A percentile compares a stretch with the other conserved stretches of the same genome.
Evolutionary conservation across 768 basidiomycete genomes (phyloP).

Genomic region (Dioszegia hungarica): DNA sequence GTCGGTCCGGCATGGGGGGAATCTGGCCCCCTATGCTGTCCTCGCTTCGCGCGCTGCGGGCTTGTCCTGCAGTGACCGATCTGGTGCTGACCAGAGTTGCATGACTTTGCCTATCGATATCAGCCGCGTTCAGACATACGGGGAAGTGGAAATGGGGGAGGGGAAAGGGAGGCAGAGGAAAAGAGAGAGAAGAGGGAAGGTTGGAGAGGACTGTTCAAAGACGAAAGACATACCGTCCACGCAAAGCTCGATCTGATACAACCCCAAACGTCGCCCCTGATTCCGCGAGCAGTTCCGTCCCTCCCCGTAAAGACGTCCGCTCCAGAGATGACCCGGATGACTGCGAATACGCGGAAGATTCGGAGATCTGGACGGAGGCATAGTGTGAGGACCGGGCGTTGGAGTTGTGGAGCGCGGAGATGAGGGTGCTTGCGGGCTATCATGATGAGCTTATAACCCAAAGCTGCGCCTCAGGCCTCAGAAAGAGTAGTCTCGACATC

Average conservation of each 20-base stretch:
- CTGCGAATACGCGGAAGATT: not conserved
- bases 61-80: not conserved
- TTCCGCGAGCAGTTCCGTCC: not conserved
- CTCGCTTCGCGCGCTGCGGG: not conserved
- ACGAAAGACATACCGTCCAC: constrained; percentile 1
- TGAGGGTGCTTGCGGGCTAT: not conserved
- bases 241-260: not conserved
- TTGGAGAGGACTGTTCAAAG: no score
- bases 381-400: constrained; percentile 4
- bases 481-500: no score
- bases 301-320: not conserved
- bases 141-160: no score
- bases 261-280: not conserved
- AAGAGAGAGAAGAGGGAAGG: no score
- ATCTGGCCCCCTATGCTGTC: not conserved
- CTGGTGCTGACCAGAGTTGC: constrained; percentile 1
- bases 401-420: not conserved
- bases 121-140: not conserved
- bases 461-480: no score
- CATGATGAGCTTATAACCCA: not conserved
- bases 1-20: not conserved
- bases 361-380: constrained; percentile 4
- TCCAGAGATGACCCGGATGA: not conserved
- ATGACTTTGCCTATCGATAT: not conserved
- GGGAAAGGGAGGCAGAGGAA: no score